A percentile compares a stretch with the other conserved stretches of the same genome.
Evolutionary conservation across 176 grass and related monocot species (phyloP).

Genomic region (Elymus sibiricus): DNA sequence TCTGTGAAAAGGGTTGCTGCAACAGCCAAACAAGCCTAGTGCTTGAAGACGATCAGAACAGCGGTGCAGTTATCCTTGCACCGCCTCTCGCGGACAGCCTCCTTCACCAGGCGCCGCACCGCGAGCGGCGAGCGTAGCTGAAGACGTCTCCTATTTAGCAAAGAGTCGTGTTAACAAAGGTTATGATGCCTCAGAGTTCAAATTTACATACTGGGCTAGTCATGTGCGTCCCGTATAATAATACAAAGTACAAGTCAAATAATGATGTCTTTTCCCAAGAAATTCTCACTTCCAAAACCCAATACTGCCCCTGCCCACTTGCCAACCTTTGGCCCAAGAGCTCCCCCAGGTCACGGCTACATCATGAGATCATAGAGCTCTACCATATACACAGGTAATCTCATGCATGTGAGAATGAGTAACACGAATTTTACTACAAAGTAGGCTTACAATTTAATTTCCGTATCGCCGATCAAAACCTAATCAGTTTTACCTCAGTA

Average conservation of each 20-base stretch:
- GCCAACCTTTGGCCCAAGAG: neutral
- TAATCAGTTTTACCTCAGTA: neutral
- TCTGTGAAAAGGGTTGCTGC: neutral
- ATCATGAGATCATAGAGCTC: neutral
- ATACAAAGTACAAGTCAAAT: neutral
- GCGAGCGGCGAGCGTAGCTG: conserved; percentile 49
- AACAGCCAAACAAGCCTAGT: neutral
- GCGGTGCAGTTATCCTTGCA: conserved; percentile 98
- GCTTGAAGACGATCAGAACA: conserved; percentile 71
- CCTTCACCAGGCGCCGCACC: conserved; percentile 72
- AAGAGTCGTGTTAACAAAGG: neutral
- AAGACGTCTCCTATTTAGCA: conserved; percentile 51
- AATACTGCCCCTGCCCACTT: neutral
- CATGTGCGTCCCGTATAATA: neutral
- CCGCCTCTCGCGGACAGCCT: conserved; percentile 80
- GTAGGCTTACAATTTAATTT: neutral
- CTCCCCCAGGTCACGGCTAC: neutral
- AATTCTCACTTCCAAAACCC: neutral
- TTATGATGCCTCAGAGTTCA: neutral
- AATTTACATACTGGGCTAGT: neutral
- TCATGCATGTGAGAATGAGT: neutral
- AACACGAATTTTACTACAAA: neutral
- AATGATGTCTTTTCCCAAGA: neutral
- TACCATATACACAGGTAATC: neutral
- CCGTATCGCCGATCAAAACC: neutral